Evolutionary conservation across 2,329 filamentous ascomycete genomes (phyloP).

Genomic region (Escovopsis sp.): DNA sequence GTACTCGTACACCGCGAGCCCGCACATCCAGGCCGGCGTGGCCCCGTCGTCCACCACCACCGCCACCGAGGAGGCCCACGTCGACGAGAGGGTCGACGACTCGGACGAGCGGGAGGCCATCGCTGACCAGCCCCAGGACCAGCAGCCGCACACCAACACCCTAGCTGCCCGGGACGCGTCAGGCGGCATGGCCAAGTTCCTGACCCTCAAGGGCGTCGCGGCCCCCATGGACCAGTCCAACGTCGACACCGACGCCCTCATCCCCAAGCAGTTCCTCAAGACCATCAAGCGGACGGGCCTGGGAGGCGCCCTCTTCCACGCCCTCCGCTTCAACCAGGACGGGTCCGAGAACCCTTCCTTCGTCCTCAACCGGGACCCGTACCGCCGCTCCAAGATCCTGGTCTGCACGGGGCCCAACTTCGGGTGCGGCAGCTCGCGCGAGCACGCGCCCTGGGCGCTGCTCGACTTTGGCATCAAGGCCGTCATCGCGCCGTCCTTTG

Average conservation of each 20-base stretch:
- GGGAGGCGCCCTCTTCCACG: constrained; percentile 74
- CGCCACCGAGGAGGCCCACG: constrained; percentile 27
- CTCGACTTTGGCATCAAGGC: constrained; percentile 93
- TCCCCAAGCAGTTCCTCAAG: constrained; percentile 98
- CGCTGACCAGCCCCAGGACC: constrained; percentile 47
- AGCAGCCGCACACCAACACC: constrained; percentile 49
- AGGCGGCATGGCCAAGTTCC: constrained; percentile 70
- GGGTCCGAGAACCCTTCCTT: constrained; percentile 67
- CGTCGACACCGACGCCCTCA: constrained; percentile 97
- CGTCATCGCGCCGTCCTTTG: constrained; percentile 71
- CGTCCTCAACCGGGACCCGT: constrained; percentile 80
- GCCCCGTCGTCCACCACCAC: constrained; percentile 10
- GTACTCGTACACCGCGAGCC: constrained; percentile 42
- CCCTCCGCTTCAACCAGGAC: constrained; percentile 61
- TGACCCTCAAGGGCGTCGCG: constrained; percentile 68
- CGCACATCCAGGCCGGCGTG: constrained; percentile 43
- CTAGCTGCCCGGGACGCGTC: constrained; percentile 26
- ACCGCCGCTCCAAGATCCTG: constrained; percentile 72
- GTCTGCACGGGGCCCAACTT: constrained; percentile 90
- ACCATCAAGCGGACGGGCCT: constrained; percentile 97
- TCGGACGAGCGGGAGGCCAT: constrained; percentile 39
- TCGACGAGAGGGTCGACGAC: constrained; percentile 38
- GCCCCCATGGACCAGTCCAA: constrained; percentile 80
- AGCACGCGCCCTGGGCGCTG: constrained; percentile 94
- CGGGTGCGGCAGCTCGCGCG: constrained; percentile 80